These are phyloP conservation scores for Albizia julibrissin DNA, from an alignment of 306 rosid genomes.

Conservation along the genomic window DNA sequence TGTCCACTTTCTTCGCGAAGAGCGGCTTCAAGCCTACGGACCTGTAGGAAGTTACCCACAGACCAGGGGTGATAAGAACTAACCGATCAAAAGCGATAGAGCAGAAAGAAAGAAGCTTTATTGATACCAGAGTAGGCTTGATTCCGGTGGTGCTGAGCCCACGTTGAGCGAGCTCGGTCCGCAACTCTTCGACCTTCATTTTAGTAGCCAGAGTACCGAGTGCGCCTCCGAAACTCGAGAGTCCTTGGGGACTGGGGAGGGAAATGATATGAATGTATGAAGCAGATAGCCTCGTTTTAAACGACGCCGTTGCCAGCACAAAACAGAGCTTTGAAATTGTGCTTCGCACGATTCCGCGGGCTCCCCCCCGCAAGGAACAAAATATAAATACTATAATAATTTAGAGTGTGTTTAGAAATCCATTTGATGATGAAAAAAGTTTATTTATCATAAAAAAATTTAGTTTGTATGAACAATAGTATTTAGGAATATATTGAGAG, in stretches of 20 bases:
- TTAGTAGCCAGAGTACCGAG: constrained; percentile 49
- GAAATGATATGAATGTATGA: neutral
- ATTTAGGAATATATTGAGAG: too few relatives aligned
- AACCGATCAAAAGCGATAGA: neutral
- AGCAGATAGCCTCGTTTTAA: neutral
- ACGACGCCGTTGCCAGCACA: constrained; percentile 19
- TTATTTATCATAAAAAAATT: too few relatives aligned
- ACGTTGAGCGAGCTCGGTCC: constrained; percentile 65
- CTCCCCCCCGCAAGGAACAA: neutral
- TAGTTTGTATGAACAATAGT: too few relatives aligned
- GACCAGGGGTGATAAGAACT: neutral
- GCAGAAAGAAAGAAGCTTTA: too few relatives aligned
- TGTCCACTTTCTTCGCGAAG: constrained; percentile 46
- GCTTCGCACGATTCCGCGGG: neutral
- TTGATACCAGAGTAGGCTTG: constrained; percentile 66
- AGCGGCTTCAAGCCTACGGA: constrained; percentile 64
- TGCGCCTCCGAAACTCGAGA: neutral
- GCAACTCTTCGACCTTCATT: constrained; percentile 77
- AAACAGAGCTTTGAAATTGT: neutral
- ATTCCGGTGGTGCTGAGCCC: constrained; percentile 71
- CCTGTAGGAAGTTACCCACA: constrained; percentile 41
- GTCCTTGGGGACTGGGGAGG: neutral
- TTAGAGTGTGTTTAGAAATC: too few relatives aligned
- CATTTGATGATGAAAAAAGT: too few relatives aligned
- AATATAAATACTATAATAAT: too few relatives aligned